Conservation (phyloP, 1,284 basidiomycete species). For the Phellinidium pouzarii region DNA sequence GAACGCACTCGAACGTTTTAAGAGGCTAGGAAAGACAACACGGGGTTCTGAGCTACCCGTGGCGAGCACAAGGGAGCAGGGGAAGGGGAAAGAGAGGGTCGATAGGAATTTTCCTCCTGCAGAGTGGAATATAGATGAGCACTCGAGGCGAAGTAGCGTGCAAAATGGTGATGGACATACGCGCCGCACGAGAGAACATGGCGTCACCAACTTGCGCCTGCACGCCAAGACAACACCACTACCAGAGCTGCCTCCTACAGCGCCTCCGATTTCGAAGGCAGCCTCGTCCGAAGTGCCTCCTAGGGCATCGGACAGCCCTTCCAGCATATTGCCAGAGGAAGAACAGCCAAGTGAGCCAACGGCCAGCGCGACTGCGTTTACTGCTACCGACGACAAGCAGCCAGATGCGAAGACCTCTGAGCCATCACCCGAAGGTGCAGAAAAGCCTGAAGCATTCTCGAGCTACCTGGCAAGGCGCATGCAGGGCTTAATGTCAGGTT, state of each 20-base stretch:
- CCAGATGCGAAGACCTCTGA: not conserved
- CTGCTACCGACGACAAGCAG: not conserved
- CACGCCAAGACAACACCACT: too few species aligned
- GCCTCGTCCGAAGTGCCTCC: not conserved
- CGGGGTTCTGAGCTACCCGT: not conserved
- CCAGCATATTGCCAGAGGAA: not conserved
- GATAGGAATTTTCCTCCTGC: conserved; percentile 22
- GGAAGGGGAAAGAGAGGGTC: conserved; percentile 9
- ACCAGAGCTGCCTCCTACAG: too few species aligned
- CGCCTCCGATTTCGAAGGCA: not conserved
- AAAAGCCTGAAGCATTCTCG: conserved; percentile 3
- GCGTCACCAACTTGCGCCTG: too few species aligned
- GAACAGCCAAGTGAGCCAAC: not conserved
- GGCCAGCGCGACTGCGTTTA: not conserved
- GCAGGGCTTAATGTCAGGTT: not conserved
- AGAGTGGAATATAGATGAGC: conserved; percentile 21
- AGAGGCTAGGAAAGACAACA: conserved; percentile 24
- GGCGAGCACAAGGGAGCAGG: not conserved
- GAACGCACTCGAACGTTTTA: conserved; percentile 32
- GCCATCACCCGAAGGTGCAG: not conserved
- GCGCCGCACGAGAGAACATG: not conserved
- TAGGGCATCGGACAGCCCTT: not conserved
- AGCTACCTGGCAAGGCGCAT: conserved; percentile 2
- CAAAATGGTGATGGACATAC: not conserved
- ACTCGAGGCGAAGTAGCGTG: conserved; percentile 10